Evolutionary conservation across 2,329 filamentous ascomycete genomes (phyloP), one percentile per base, ranked within the genome.

Genomic region (Aureobasidium leucospermi): DNA sequence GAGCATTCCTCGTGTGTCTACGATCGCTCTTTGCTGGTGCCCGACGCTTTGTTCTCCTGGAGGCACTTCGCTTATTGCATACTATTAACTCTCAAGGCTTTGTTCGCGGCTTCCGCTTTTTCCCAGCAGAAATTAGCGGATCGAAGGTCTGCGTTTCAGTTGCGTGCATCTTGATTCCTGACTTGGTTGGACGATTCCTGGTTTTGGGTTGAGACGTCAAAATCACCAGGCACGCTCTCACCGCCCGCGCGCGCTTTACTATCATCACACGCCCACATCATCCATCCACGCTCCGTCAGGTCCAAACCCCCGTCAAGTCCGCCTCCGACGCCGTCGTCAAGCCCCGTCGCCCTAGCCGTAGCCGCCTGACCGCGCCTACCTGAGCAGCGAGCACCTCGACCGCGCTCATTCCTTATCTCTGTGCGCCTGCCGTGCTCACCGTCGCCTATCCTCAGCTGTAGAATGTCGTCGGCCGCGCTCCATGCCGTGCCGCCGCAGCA

Each of bases 391-490:
- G 16, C 36, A 19, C 4, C 29, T 41, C n/a, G 49, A 29, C 15
- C 28, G 51, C 51, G 51, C 51, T 43, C 19, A 23, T n/a, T 29
- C 43, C 34, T 23, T 16, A 29, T 29, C 38, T n/a, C 34, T 34
- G 38, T 49, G 36, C 36, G 36, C 23, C 28, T 38, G 49, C 32
- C 38, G 47, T 41, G 32, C 48, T 32, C 29, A 9, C 19, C 56
- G 39, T 45, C 31, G 47, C 41, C 51, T 39, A 38, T 46, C 11
- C 38, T 57, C 46, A 49, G 57, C 46, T 45, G 56, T 62, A 64
- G 60, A 59, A 70, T 70, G 69, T 70, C 69, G 65, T 68, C 67
- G 56, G 69, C 69, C 61, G 69, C 67, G 31, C 63, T 69, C 60
- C 69, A 70, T 43, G 64, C 67, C 58, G 60, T 64, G 62, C 53